Evolutionary conservation across 805 yeast species (phyloP).

Genomic region (Saccharomycopsis capsularis): DNA sequence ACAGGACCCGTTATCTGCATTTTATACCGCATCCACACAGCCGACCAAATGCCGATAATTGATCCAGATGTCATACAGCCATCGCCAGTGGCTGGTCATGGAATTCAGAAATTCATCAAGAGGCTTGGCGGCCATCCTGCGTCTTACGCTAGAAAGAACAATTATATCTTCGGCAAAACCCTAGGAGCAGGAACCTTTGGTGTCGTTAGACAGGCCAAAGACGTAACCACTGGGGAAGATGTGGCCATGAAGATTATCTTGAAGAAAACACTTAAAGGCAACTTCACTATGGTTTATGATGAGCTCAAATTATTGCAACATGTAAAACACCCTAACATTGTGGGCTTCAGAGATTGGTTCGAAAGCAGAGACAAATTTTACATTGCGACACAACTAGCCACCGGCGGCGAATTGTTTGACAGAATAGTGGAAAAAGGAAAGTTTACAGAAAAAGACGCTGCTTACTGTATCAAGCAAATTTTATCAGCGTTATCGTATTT

Average conservation of each 20-base stretch:
- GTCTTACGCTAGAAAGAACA: constrained; percentile 56
- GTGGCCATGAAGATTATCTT: constrained; percentile 88
- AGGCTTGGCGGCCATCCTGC: constrained; percentile 68
- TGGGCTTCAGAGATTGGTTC: constrained; percentile 87
- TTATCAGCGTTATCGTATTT: constrained; percentile 72
- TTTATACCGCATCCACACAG: too few relatives aligned
- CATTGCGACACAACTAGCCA: constrained; percentile 88
- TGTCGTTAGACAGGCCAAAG: constrained; percentile 72
- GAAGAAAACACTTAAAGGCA: constrained; percentile 76
- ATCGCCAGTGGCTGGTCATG: constrained; percentile 28
- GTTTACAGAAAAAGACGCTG: constrained; percentile 87
- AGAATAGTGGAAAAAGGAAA: constrained; percentile 73
- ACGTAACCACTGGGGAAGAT: constrained; percentile 46
- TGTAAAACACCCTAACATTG: constrained; percentile 77
- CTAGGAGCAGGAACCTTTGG: constrained; percentile 96
- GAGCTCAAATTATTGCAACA: constrained; percentile 66
- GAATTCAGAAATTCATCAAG: constrained; percentile 36
- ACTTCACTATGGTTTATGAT: constrained; percentile 61
- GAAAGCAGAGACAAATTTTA: constrained; percentile 89
- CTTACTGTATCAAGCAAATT: constrained; percentile 63
- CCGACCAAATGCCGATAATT: constrained; percentile 5
- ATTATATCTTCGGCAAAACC: constrained; percentile 73
- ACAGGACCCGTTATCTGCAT: too few relatives aligned
- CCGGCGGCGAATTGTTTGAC: constrained; percentile 94
- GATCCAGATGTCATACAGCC: constrained; percentile 17